A percentile compares a stretch with the other conserved stretches of the same genome.
Conservation (phyloP, 208 protist species). For the Trypanosoma scelopori region DNA sequence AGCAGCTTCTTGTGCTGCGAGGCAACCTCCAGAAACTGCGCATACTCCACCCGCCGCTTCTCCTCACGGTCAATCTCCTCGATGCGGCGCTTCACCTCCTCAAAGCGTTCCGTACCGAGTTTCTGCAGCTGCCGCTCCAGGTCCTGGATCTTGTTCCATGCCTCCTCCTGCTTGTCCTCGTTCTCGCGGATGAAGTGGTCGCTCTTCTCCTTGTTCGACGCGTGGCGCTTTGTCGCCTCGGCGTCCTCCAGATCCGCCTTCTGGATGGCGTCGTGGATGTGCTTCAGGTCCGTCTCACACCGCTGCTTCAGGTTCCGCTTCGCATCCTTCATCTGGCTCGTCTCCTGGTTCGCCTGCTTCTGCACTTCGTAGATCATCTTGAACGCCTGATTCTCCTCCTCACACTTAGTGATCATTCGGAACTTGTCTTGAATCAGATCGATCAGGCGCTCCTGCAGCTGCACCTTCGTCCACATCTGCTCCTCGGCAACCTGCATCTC, state of each 20-base stretch:
- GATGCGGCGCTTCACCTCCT: conserved; percentile 55
- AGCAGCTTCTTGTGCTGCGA: conserved; percentile 62
- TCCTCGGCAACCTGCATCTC: conserved; percentile 86
- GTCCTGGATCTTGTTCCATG: conserved; percentile 60
- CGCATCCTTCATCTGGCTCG: conserved; percentile 56
- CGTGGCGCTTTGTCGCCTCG: conserved; percentile 51
- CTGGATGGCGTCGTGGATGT: conserved; percentile 60
- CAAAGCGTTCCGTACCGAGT: conserved; percentile 46
- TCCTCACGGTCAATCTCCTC: conserved; percentile 59
- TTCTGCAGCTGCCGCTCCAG: conserved; percentile 52
- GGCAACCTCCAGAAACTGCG: conserved; percentile 48
- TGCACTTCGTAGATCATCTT: conserved; percentile 76
- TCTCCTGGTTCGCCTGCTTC: conserved; percentile 62
- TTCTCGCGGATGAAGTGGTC: conserved; percentile 48
- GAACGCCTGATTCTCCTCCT: conserved; percentile 79
- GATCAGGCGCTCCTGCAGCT: conserved; percentile 80
- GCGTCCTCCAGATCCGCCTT: conserved; percentile 58
- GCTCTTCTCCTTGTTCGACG: conserved; percentile 48
- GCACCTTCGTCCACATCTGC: conserved; percentile 83
- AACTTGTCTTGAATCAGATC: conserved; percentile 83
- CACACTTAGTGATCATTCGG: conserved; percentile 62
- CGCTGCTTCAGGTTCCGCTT: conserved; percentile 58
- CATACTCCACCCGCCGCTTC: conserved; percentile 50
- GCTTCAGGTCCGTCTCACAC: conserved; percentile 59
- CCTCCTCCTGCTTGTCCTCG: conserved; percentile 55